Conservation (phyloP, 2,329 filamentous ascomycete species). For the Cytospora schulzeri region DNA sequence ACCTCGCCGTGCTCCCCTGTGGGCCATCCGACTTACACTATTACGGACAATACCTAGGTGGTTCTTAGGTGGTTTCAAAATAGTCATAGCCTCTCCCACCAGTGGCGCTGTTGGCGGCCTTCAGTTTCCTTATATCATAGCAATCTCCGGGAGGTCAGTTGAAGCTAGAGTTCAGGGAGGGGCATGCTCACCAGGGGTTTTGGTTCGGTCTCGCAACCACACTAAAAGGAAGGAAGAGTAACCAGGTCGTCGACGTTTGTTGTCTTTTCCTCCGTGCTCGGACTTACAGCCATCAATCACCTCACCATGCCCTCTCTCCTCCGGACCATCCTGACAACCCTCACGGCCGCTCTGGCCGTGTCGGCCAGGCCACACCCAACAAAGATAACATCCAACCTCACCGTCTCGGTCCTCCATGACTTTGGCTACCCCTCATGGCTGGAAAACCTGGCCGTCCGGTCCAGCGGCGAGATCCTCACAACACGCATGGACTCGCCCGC, state of each 20-base stretch:
- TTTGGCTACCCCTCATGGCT: conserved; percentile 17
- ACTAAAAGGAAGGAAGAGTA: not conserved
- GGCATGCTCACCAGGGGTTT: not conserved
- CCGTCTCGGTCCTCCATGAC: conserved; percentile 12
- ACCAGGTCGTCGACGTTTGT: not conserved
- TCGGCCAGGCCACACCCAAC: not conserved
- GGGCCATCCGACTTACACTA: not conserved
- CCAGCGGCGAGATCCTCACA: conserved; percentile 24
- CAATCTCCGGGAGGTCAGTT: not conserved
- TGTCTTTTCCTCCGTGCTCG: not conserved
- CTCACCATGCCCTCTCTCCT: conserved; percentile 7
- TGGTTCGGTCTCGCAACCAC: not conserved
- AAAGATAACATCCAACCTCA: not conserved
- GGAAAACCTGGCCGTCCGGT: conserved; percentile 22
- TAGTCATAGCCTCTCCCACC: not conserved
- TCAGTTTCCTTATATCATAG: not conserved
- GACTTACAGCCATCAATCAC: not conserved
- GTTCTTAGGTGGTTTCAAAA: not conserved
- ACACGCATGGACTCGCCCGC: conserved; percentile 12
- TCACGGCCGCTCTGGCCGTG: not conserved
- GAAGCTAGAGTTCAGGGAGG: not conserved
- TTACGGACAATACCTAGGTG: not conserved
- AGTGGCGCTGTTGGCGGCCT: not conserved
- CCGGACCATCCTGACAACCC: not conserved
- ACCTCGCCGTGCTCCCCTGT: not conserved